Evolutionary conservation across 208 protist species (phyloP).

Genomic region (Acanthamoeba sp.): DNA sequence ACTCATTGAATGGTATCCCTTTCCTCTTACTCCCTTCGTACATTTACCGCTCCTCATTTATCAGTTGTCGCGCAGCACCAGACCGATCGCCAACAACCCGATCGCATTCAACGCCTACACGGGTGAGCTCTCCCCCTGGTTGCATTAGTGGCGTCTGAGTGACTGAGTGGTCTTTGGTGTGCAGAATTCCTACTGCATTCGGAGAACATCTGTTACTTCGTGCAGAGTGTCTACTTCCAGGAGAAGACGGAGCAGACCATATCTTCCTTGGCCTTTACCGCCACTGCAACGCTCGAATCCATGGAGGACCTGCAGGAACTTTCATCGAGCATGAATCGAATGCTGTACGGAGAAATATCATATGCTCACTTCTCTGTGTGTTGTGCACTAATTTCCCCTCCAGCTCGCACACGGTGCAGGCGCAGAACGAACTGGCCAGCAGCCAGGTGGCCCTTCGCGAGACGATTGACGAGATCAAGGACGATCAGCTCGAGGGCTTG

Average conservation of each 20-base stretch:
- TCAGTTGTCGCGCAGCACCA: not conserved
- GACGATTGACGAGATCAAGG: not conserved
- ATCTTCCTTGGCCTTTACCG: not conserved
- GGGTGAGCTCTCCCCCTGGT: not conserved
- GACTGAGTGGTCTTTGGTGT: not conserved
- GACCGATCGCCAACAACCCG: slow-evolving; percentile 8
- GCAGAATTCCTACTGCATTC: slow-evolving; percentile 47
- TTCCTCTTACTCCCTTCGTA: not conserved
- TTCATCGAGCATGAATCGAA: not conserved
- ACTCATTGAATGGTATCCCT: slow-evolving; percentile 24
- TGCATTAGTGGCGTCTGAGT: not conserved
- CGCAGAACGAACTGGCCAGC: not conserved
- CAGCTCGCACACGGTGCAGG: not conserved
- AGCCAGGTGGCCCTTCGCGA: slow-evolving; percentile 17
- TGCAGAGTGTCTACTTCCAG: slow-evolving; percentile 52
- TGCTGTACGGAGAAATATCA: not conserved
- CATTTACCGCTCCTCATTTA: not conserved
- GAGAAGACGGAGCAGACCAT: slow-evolving; percentile 59
- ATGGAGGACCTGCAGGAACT: slow-evolving; percentile 3
- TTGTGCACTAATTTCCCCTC: not conserved
- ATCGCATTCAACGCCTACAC: slow-evolving; percentile 67
- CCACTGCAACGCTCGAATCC: not conserved
- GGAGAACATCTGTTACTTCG: slow-evolving; percentile 64
- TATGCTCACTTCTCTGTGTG: not conserved
- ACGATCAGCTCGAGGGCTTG: not conserved